A percentile compares a stretch with the other conserved stretches of the same genome.
Conservation (phyloP, 495 filamentous ascomycete genomes). For the Neohortaea acidophila region DNA sequence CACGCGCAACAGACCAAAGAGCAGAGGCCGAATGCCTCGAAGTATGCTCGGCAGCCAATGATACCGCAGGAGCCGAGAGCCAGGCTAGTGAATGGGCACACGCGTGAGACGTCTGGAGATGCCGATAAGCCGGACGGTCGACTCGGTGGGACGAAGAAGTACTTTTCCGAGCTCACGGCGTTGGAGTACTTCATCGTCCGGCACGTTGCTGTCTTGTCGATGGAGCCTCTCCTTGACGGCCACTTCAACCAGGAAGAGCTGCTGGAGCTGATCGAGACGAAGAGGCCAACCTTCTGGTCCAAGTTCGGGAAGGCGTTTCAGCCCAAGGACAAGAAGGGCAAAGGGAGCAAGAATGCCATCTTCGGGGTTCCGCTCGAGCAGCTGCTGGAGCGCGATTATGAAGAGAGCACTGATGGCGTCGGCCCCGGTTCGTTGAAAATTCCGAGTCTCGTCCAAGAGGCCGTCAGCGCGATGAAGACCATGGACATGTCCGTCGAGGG, state of each 20-base stretch:
- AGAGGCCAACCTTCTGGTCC: conserved; percentile 83
- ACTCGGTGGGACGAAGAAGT: conserved; percentile 43
- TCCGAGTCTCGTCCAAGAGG: conserved; percentile 78
- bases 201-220: conserved; percentile 83
- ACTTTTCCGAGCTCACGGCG: conserved; percentile 91
- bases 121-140: conserved; percentile 39
- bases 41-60: conserved; percentile 58
- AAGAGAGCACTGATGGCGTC: conserved; percentile 89
- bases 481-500: conserved; percentile 99
- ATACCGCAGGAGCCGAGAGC: conserved; percentile 53
- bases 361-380: conserved; percentile 78
- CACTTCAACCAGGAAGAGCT: conserved; percentile 89
- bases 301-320: conserved; percentile 91
- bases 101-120: conserved; percentile 54
- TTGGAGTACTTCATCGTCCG: conserved; percentile 95
- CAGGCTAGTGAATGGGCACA: conserved; percentile 56
- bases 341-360: conserved; percentile 70
- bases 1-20: conserved; percentile 90
- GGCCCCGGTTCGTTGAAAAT: conserved; percentile 80
- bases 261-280: conserved; percentile 84
- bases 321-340: conserved; percentile 40
- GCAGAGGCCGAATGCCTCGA: conserved; percentile 71
- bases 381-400: conserved; percentile 82
- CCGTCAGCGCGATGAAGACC: conserved; percentile 82
- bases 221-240: conserved; percentile 83